These are phyloP conservation scores for Metschnikowia sp. DNA, from an alignment of 805 yeast species.

Conservation along the genomic window DNA sequence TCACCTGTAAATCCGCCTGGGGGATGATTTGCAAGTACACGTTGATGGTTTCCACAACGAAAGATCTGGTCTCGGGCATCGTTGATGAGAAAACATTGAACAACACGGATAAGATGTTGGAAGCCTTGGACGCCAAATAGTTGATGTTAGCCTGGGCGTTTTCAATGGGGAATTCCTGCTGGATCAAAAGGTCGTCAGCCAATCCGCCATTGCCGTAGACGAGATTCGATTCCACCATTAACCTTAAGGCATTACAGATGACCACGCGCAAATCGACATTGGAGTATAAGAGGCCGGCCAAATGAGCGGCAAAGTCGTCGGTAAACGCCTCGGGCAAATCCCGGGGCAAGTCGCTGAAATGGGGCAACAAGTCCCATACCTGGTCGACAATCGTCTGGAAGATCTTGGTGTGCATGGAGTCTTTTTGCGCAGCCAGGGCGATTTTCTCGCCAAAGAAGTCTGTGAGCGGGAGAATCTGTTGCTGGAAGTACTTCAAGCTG, in stretches of 20 bases:
- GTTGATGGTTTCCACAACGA: constrained; percentile 82
- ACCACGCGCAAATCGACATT: constrained; percentile 71
- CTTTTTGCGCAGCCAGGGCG: constrained; percentile 40
- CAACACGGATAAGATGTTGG: constrained; percentile 78
- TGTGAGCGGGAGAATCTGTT: constrained; percentile 63
- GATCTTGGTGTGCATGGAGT: constrained; percentile 70
- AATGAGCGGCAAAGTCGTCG: constrained; percentile 70
- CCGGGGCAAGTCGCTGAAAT: constrained; percentile 80
- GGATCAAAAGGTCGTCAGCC: constrained; percentile 52
- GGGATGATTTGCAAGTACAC: constrained; percentile 70
- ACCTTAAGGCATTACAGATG: constrained; percentile 79
- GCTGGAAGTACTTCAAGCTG: constrained; percentile 57
- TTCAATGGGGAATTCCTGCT: constrained; percentile 56
- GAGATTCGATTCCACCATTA: constrained; percentile 72
- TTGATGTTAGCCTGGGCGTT: constrained; percentile 56
- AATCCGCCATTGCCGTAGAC: constrained; percentile 60
- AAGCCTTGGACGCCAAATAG: constrained; percentile 61
- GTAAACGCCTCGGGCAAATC: constrained; percentile 66
- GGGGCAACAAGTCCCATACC: constrained; percentile 87
- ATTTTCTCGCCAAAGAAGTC: constrained; percentile 51
- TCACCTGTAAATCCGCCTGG: constrained; percentile 60
- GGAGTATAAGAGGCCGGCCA: constrained; percentile 73
- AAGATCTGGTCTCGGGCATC: constrained; percentile 76
- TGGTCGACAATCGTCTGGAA: constrained; percentile 86
- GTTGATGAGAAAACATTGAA: constrained; percentile 94